phyloP scores from a whole-genome alignment of 2,329 filamentous ascomycete genomes.

The Helotiales sp. region DNA sequence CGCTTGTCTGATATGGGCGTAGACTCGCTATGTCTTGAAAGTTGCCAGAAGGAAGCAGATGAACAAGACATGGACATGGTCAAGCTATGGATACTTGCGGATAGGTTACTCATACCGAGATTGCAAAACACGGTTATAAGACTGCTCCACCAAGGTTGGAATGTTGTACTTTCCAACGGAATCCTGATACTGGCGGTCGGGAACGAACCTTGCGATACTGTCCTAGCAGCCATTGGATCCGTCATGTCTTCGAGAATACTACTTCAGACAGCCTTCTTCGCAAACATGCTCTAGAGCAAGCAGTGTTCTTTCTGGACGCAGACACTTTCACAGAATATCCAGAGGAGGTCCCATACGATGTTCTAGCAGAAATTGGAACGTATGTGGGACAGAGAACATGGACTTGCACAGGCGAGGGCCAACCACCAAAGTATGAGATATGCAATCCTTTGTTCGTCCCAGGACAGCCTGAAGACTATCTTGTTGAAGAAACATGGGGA shows the following conservation, averaged over 20 bases:
- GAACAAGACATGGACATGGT: not conserved
- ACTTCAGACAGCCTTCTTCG: not conserved
- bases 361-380: not conserved
- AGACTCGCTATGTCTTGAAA: not conserved
- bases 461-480: too few relatives aligned
- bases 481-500: too few relatives aligned
- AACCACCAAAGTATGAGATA: too few relatives aligned
- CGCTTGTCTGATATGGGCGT: not conserved
- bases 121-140: not conserved
- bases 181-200: not conserved
- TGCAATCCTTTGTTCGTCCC: too few relatives aligned
- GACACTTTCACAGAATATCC: not conserved
- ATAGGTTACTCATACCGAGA: not conserved
- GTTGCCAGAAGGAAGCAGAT: too few relatives aligned
- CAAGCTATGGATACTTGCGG: not conserved
- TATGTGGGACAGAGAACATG: not conserved
- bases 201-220: not conserved
- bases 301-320: not conserved
- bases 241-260: not conserved
- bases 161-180: not conserved
- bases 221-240: not conserved
- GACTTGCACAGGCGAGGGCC: not conserved
- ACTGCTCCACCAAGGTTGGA: not conserved
- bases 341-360: not conserved
- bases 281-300: not conserved